Conservation (phyloP, 139 green algal genomes). For the Picochlorum sp. region DNA sequence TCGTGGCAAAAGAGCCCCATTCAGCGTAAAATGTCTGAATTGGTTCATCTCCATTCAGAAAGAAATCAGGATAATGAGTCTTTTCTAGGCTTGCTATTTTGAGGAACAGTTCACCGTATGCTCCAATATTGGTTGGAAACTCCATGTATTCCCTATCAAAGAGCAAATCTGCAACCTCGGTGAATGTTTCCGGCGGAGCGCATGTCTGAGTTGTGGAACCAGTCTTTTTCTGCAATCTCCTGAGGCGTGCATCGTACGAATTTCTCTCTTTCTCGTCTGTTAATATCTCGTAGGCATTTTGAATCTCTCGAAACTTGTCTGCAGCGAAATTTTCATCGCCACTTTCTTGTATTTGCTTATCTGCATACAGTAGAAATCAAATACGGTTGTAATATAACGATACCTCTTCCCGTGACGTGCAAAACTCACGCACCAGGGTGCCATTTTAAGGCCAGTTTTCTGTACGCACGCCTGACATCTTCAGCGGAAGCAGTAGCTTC, state of each 20-base stretch:
- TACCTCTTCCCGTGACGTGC: neutral
- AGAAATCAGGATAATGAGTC: slow-evolving; percentile 21
- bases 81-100: slow-evolving; percentile 59
- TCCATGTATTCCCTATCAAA: slow-evolving; percentile 70
- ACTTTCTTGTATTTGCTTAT: slow-evolving; percentile 64
- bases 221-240: slow-evolving; percentile 61
- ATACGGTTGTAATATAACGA: neutral
- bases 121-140: slow-evolving; percentile 65
- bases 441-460: slow-evolving; percentile 40
- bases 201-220: too few relatives aligned
- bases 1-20: slow-evolving; percentile 74
- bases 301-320: slow-evolving; percentile 83
- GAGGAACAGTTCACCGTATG: slow-evolving; percentile 77
- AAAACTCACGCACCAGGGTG: slow-evolving; percentile 33
- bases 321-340: slow-evolving; percentile 57
- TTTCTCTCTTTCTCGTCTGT: slow-evolving; percentile 83
- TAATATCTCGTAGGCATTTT: slow-evolving; percentile 93
- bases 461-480: slow-evolving; percentile 63
- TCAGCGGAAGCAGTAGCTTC: slow-evolving; percentile 47
- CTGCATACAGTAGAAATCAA: slow-evolving; percentile 29
- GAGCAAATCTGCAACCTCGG: slow-evolving; percentile 30
- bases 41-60: slow-evolving; percentile 10
- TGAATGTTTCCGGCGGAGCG: too few relatives aligned
- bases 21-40: slow-evolving; percentile 76
- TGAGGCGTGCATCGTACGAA: slow-evolving; percentile 90